Conservation (phyloP, 768 basidiomycete genomes). For the Russula brevipes region DNA sequence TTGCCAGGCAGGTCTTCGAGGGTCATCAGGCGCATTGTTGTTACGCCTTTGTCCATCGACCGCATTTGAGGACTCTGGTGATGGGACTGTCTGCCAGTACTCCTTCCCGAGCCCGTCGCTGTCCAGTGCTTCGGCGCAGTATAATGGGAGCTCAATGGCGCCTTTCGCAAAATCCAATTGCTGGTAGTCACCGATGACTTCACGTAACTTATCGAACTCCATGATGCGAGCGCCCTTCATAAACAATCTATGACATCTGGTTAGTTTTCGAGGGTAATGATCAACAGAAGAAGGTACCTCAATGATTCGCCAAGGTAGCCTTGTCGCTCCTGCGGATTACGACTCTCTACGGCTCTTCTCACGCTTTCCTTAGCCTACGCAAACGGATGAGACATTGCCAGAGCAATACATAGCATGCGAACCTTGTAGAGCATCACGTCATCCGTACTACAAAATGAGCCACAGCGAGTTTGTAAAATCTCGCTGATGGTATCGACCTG, state of each 20-base stretch:
- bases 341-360: conserved; percentile 80
- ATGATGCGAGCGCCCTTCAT: conserved; percentile 82
- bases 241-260: conserved; percentile 57
- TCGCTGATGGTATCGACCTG: conserved; percentile 97
- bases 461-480: conserved; percentile 88
- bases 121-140: conserved; percentile 77
- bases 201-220: conserved; percentile 76
- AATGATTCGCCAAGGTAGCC: conserved; percentile 83
- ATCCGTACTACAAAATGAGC: conserved; percentile 96
- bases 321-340: conserved; percentile 66
- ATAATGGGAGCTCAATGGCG: conserved; percentile 77
- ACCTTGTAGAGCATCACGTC: conserved; percentile 98
- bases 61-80: background rate
- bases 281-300: conserved; percentile 44
- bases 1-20: conserved; percentile 53
- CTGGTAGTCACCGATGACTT: conserved; percentile 87
- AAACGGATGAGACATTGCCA: background rate
- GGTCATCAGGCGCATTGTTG: conserved; percentile 29
- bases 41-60: background rate
- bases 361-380: conserved; percentile 86
- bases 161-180: conserved; percentile 81
- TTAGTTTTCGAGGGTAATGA: background rate
- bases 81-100: conserved; percentile 57
- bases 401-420: conserved; percentile 17
- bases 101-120: conserved; percentile 67